Evolutionary conservation across 805 yeast genomes (phyloP).

Genomic region (Scheffersomyces lignosus): DNA sequence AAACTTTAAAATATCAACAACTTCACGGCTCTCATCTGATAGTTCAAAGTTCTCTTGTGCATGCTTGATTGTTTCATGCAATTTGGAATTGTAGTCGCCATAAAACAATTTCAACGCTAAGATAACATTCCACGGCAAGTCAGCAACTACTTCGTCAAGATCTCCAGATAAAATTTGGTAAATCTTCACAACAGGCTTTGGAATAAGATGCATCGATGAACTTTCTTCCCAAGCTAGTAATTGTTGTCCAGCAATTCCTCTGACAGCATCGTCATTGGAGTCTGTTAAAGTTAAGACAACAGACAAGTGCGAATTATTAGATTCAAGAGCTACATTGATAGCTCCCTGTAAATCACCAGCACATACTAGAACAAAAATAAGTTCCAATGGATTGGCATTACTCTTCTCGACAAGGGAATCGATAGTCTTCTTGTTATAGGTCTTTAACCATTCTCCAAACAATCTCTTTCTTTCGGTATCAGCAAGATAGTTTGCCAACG

Average conservation of each 20-base stretch:
- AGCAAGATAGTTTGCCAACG: constrained; percentile 17
- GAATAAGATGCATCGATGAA: constrained; percentile 45
- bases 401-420: constrained; percentile 18
- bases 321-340: constrained; percentile 54
- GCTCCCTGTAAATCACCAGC: constrained; percentile 65
- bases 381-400: constrained; percentile 45
- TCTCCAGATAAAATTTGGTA: constrained; percentile 65
- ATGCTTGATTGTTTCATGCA: constrained; percentile 13
- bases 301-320: constrained; percentile 69
- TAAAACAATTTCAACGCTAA: constrained; percentile 64
- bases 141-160: constrained; percentile 36
- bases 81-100: constrained; percentile 39
- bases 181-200: constrained; percentile 54
- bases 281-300: constrained; percentile 68
- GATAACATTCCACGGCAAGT: constrained; percentile 65
- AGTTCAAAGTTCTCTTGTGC: background rate
- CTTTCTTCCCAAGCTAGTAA: constrained; percentile 62
- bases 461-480: constrained; percentile 38
- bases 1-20: constrained; percentile 22
- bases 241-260: constrained; percentile 58
- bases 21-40: constrained; percentile 8
- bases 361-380: constrained; percentile 49
- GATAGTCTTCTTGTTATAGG: constrained; percentile 39
- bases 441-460: constrained; percentile 59
- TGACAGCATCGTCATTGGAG: constrained; percentile 63